Evolutionary conservation across 495 filamentous ascomycete genomes (phyloP), one percentile per base, ranked within the genome.

Genomic region (Bacidia rubella): DNA sequence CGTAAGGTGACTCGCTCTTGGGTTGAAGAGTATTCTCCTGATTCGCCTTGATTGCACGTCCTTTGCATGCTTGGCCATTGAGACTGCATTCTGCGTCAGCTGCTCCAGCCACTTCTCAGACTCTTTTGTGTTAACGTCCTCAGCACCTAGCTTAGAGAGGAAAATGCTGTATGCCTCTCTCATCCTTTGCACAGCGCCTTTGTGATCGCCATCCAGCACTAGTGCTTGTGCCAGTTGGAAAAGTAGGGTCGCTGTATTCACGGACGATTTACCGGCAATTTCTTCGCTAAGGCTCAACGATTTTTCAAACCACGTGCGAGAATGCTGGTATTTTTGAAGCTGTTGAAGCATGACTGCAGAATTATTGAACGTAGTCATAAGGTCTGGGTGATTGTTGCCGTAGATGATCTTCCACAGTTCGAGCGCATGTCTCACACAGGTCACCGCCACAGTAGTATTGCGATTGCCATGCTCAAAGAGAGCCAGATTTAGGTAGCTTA

Each of bases 361-460:
- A 64, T 99, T 99, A 76, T 97, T 99, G 68, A 97, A 82, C 26
- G 93, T 96, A 11, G 93, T 99, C 69, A 97, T 95, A 15, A 87
- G 92, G 67, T 99, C 93, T 2, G 93, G 93, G 68, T 99, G 93
- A 62, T 85, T 83, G 11, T 80, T 68, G 41, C 93, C 93, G 63
- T 95, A 97, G 63, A 96, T 88, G 64, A 96, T 76, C 74, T 96
- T 95, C 90, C 89, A 96, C 52, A 97, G 74, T 58, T 92, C 83
- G 62, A 99, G 79, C 11, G 93, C 92, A 62, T 97, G 93, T 63
- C 84, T 86, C 56, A 95, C 79, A 65, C 93, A 95, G 1, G 74
- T 71, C 46, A 99, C 70, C 17, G 90, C 93, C 40, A 75, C 71
- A 68, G 82, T 81, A 57, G 88, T 94, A 63, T 95, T 90, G 50